Conservation (phyloP, 2,329 filamentous ascomycete species). For the Rugonectria rugulosa region DNA sequence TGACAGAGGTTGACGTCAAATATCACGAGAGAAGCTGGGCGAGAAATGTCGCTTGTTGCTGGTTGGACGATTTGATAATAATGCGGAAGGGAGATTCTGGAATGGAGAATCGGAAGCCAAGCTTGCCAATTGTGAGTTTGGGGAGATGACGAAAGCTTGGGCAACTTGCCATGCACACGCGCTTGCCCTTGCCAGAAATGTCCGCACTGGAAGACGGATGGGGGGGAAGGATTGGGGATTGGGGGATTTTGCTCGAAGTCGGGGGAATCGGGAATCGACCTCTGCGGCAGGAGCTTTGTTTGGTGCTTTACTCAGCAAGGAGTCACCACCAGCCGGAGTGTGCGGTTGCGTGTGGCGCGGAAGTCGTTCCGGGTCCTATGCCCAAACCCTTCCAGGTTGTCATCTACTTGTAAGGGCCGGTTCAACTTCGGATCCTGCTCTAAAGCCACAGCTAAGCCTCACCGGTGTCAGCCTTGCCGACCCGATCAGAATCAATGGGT, state of each 20-base stretch:
- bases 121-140: no score
- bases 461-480: not conserved
- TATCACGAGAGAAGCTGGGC: no score
- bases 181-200: constrained; percentile 9
- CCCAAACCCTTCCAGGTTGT: not conserved
- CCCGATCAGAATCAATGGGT: not conserved
- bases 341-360: not conserved
- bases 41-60: no score
- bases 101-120: constrained; percentile 7
- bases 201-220: not conserved
- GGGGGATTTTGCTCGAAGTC: no score
- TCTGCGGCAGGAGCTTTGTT: constrained; percentile 3
- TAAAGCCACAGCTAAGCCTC: not conserved
- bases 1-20: no score
- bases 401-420: no score
- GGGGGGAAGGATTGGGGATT: no score
- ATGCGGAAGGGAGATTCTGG: constrained; percentile 34
- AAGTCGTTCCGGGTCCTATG: not conserved
- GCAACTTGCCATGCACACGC: constrained; percentile 5
- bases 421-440: constrained; percentile 3
- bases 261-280: no score
- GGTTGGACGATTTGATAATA: constrained; percentile 26
- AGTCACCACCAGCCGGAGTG: not conserved
- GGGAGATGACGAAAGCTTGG: constrained; percentile 19
- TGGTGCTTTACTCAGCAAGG: not conserved